These are phyloP conservation scores for Wallacemonas collosoma DNA, from an alignment of 208 protist species.

Conservation along the genomic window DNA sequence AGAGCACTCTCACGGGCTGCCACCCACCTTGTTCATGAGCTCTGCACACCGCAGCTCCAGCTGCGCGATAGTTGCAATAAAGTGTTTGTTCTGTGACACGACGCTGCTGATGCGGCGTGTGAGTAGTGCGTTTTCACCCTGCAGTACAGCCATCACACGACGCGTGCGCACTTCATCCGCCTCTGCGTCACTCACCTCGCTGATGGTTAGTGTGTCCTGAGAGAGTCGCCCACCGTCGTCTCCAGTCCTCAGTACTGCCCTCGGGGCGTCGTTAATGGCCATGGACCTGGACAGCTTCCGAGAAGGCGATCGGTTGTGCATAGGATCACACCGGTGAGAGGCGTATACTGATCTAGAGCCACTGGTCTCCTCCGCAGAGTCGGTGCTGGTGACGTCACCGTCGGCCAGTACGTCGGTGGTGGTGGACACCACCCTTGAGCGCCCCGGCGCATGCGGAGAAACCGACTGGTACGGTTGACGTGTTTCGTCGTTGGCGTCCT, in stretches of 20 bases:
- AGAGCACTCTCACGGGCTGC: background rate
- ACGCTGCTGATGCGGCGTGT: constrained; percentile 27
- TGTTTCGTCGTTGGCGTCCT: too few species aligned
- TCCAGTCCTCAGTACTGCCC: background rate
- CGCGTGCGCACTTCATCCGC: constrained; percentile 7
- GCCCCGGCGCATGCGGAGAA: too few species aligned
- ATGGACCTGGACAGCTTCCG: background rate
- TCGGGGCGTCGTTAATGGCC: background rate
- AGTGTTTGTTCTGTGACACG: constrained; percentile 28
- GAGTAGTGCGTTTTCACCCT: constrained; percentile 33
- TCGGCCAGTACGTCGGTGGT: background rate
- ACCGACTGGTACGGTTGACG: too few species aligned
- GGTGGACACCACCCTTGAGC: background rate
- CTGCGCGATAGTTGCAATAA: constrained; percentile 27
- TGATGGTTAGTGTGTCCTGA: constrained; percentile 1
- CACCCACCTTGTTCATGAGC: constrained; percentile 1
- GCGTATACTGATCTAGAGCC: background rate
- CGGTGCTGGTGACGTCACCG: background rate
- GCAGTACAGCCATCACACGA: constrained; percentile 23
- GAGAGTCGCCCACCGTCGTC: background rate
- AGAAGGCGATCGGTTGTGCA: background rate
- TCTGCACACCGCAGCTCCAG: constrained; percentile 22
- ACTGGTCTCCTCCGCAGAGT: background rate
- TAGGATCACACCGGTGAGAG: background rate
- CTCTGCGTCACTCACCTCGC: constrained; percentile 4